Evolutionary conservation across 2,329 filamentous ascomycete genomes (phyloP).

Genomic region (Stachybotrys elegans): DNA sequence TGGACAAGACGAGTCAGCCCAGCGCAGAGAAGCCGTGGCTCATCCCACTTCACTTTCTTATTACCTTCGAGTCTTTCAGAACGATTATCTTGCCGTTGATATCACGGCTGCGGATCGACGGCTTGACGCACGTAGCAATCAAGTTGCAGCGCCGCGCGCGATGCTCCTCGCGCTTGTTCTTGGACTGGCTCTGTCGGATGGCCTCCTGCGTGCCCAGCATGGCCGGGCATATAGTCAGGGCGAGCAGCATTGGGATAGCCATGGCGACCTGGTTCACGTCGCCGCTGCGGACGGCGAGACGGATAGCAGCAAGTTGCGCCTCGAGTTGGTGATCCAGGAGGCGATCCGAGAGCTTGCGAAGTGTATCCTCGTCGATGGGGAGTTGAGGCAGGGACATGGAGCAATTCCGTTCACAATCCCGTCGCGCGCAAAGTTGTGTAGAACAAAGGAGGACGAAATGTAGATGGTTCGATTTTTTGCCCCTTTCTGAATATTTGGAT

Average conservation of each 20-base stretch:
- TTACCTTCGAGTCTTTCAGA: slow-evolving; percentile 36
- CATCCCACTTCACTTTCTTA: no score
- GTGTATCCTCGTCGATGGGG: neutral
- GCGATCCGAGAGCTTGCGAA: slow-evolving; percentile 15
- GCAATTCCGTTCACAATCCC: no score
- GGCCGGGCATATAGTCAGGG: slow-evolving; percentile 25
- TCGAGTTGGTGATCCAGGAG: slow-evolving; percentile 18
- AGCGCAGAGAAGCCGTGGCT: neutral
- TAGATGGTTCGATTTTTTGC: no score
- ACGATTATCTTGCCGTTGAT: slow-evolving; percentile 41
- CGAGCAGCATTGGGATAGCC: slow-evolving; percentile 22
- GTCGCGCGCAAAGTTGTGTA: no score
- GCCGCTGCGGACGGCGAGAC: slow-evolving; percentile 17
- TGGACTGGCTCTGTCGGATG: slow-evolving; percentile 41
- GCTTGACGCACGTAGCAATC: slow-evolving; percentile 39
- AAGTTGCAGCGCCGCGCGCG: slow-evolving; percentile 43
- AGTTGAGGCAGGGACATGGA: neutral
- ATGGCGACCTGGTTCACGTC: slow-evolving; percentile 20
- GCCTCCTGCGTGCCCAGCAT: slow-evolving; percentile 42
- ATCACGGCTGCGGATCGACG: slow-evolving; percentile 35
- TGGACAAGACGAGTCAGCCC: neutral
- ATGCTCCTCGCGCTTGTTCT: slow-evolving; percentile 40
- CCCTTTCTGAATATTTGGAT: no score
- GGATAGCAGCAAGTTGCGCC: slow-evolving; percentile 20
- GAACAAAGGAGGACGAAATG: no score